These are phyloP conservation scores for Sporisorium sorghi DNA, from an alignment of 1,284 basidiomycete species.

Conservation along the genomic window DNA sequence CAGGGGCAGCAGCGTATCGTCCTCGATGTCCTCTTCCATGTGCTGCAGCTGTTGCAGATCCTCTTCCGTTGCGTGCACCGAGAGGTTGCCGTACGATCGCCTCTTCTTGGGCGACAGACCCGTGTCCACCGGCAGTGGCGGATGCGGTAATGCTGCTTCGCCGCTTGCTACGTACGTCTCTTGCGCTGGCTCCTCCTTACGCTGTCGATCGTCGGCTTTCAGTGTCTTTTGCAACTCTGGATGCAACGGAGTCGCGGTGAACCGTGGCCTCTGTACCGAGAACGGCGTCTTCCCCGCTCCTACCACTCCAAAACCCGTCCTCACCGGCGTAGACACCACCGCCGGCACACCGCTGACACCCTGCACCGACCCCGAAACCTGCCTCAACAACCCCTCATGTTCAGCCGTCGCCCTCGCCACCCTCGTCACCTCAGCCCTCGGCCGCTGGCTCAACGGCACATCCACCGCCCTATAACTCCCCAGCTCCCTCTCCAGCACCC, in stretches of 20 bases:
- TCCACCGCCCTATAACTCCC: slow-evolving; percentile 38
- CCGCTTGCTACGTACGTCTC: slow-evolving; percentile 12
- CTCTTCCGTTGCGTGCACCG: slow-evolving; percentile 29
- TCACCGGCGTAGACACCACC: slow-evolving; percentile 18
- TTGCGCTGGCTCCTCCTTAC: slow-evolving; percentile 2
- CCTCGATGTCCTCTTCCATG: slow-evolving; percentile 11
- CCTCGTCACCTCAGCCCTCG: slow-evolving; percentile 36
- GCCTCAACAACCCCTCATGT: slow-evolving; percentile 29
- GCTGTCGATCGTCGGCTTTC: background rate
- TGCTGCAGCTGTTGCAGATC: background rate
- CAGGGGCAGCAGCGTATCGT: slow-evolving; percentile 28
- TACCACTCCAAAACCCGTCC: slow-evolving; percentile 9
- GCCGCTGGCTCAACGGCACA: slow-evolving; percentile 38
- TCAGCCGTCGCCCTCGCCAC: slow-evolving; percentile 26
- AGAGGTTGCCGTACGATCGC: slow-evolving; percentile 46
- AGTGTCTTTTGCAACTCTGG: slow-evolving; percentile 26
- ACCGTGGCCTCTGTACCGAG: slow-evolving; percentile 21
- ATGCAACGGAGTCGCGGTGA: slow-evolving; percentile 26
- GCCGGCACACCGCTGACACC: background rate
- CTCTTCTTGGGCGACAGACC: slow-evolving; percentile 42
- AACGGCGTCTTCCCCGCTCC: slow-evolving; percentile 26
- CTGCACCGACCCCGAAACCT: slow-evolving; percentile 23
- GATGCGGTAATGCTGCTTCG: slow-evolving; percentile 14
- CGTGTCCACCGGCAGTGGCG: slow-evolving; percentile 23
- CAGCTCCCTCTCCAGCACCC: slow-evolving; percentile 24